phyloP scores from a whole-genome alignment of 1,284 basidiomycete genomes.

The Sporisorium scitamineum region DNA sequence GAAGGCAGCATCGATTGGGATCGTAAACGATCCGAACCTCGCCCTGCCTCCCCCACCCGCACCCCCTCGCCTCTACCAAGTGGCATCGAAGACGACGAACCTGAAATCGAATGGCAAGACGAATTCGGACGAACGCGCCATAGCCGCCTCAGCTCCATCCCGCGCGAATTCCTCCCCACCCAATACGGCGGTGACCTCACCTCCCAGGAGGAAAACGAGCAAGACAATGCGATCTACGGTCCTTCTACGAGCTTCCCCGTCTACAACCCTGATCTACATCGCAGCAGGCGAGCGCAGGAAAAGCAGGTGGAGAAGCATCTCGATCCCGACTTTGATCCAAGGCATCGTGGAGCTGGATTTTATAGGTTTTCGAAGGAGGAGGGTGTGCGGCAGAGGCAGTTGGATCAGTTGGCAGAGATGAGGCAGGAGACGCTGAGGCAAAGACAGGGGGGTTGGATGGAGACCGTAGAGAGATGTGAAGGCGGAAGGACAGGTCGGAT shows the following conservation, averaged over 20 bases:
- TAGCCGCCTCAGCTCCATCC: conserved; percentile 80
- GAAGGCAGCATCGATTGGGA: conserved; percentile 83
- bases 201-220: not conserved
- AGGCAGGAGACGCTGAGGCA: conserved; percentile 77
- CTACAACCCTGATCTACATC: conserved; percentile 74
- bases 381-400: conserved; percentile 78
- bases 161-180: conserved; percentile 74
- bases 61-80: not conserved
- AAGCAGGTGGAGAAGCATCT: conserved; percentile 74
- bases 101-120: conserved; percentile 82
- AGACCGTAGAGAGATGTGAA: not conserved
- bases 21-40: conserved; percentile 71
- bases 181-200: conserved; percentile 68
- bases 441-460: not conserved
- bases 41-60: conserved; percentile 29
- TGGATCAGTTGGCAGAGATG: conserved; percentile 79
- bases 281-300: not conserved
- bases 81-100: conserved; percentile 35
- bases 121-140: conserved; percentile 83
- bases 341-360: conserved; percentile 87
- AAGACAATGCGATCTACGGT: conserved; percentile 55
- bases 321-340: conserved; percentile 82
- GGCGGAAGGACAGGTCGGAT: not conserved
- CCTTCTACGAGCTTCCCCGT: conserved; percentile 78
- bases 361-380: conserved; percentile 89